phyloP scores from a whole-genome alignment of 345 rosid genomes.

The Gossypium herbaceum region DNA sequence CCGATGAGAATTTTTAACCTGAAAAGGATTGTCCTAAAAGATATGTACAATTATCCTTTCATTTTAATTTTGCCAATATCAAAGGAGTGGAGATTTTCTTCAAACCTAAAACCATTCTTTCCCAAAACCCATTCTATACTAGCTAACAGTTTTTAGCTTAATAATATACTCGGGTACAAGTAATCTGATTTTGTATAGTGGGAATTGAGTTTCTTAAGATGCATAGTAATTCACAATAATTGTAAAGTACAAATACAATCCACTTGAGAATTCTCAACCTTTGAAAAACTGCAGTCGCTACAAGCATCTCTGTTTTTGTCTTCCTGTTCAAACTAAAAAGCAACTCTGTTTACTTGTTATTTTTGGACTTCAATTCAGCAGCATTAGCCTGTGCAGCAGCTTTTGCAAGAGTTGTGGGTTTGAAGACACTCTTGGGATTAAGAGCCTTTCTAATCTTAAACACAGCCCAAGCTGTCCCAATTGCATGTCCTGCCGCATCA shows the following conservation, averaged over 20 bases:
- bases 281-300: background rate
- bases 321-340: background rate
- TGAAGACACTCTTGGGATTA: constrained; percentile 69
- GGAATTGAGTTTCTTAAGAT: background rate
- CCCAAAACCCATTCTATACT: too few species aligned
- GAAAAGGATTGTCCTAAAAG: too few species aligned
- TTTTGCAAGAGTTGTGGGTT: constrained; percentile 63
- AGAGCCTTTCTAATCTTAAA: constrained; percentile 85
- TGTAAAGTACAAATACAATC: background rate
- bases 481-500: constrained; percentile 82
- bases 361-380: constrained; percentile 40
- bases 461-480: constrained; percentile 93
- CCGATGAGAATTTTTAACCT: too few species aligned
- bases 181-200: too few species aligned
- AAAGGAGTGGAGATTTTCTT: too few species aligned
- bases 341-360: constrained; percentile 23
- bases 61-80: too few species aligned
- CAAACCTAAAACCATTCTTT: too few species aligned
- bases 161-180: too few species aligned
- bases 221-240: too few species aligned
- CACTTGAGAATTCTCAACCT: background rate
- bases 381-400: constrained; percentile 52
- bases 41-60: too few species aligned
- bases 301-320: background rate
- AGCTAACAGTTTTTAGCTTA: too few species aligned